Percentiles rank a stretch among this genome's conserved stretches.
phyloP scores from a whole-genome alignment of 2,329 filamentous ascomycete genomes.

The Cyanodermella asteris region DNA sequence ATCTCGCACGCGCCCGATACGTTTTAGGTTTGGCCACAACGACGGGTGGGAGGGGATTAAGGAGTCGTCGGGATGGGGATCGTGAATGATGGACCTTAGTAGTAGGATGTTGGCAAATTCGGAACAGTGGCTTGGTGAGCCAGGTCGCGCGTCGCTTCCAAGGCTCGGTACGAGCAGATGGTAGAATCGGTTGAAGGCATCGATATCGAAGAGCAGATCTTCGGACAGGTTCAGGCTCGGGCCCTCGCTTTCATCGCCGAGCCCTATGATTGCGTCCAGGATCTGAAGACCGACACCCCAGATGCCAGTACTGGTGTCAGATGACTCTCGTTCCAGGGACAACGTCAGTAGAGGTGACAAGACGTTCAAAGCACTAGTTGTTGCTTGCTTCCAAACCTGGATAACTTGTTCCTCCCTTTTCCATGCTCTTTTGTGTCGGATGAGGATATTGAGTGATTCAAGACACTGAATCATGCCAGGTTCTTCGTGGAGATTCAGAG shows the following conservation, averaged over 20 bases:
- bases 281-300: constrained; percentile 49
- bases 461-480: constrained; percentile 43
- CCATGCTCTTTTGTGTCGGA: constrained; percentile 64
- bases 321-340: constrained; percentile 19
- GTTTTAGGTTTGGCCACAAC: too few relatives aligned
- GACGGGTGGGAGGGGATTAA: too few relatives aligned
- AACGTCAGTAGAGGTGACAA: constrained; percentile 42
- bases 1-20: constrained; percentile 51
- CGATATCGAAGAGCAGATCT: constrained; percentile 67
- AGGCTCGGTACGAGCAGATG: constrained; percentile 54
- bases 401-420: constrained; percentile 45
- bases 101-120: constrained; percentile 60
- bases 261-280: constrained; percentile 45
- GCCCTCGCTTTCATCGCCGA: constrained; percentile 31
- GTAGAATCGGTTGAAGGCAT: constrained; percentile 46
- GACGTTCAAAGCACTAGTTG: constrained; percentile 45
- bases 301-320: constrained; percentile 28
- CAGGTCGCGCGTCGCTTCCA: constrained; percentile 41
- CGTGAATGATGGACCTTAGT: constrained; percentile 59
- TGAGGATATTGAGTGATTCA: constrained; percentile 43
- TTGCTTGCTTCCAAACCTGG: constrained; percentile 63
- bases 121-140: constrained; percentile 43
- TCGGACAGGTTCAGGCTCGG: constrained; percentile 26
- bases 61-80: constrained; percentile 39
- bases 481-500: constrained; percentile 36